Evolutionary conservation across 2,329 filamentous ascomycete genomes (phyloP).

Genomic region (Ophiostoma triangulosporum): DNA sequence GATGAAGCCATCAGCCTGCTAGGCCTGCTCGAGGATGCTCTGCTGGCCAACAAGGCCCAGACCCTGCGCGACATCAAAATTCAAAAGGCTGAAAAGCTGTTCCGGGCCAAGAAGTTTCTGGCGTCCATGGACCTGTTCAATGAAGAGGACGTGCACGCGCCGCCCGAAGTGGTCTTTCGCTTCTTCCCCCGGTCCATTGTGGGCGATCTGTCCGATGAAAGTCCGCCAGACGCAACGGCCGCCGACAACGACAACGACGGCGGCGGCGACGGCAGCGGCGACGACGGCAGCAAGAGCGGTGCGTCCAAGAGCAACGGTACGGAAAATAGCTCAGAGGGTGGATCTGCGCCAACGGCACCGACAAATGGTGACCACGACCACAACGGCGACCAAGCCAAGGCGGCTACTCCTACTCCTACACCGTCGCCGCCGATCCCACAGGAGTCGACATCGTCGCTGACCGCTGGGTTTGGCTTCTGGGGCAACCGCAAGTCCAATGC

Average conservation of each 20-base stretch:
- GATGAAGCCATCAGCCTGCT: slow-evolving; percentile 90
- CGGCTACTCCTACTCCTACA: slow-evolving; percentile 10
- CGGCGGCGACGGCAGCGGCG: slow-evolving; percentile 14
- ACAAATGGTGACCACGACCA: not conserved
- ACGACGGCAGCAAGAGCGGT: slow-evolving; percentile 18
- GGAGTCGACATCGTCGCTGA: slow-evolving; percentile 22
- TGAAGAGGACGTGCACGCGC: slow-evolving; percentile 70
- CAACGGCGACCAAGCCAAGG: slow-evolving; percentile 9
- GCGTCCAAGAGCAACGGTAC: not conserved
- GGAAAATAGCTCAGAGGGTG: not conserved
- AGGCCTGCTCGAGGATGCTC: slow-evolving; percentile 79
- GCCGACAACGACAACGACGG: slow-evolving; percentile 16
- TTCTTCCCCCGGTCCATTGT: slow-evolving; percentile 76
- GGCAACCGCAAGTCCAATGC: slow-evolving; percentile 32
- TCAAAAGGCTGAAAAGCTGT: slow-evolving; percentile 75
- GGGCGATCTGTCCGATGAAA: slow-evolving; percentile 54
- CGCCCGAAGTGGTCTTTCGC: slow-evolving; percentile 74
- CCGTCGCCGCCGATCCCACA: slow-evolving; percentile 7
- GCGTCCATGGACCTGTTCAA: slow-evolving; percentile 81
- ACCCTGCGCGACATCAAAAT: slow-evolving; percentile 79
- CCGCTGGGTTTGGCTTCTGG: slow-evolving; percentile 31
- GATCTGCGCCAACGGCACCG: not conserved
- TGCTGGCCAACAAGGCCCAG: slow-evolving; percentile 69
- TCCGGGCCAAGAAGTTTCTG: slow-evolving; percentile 68
- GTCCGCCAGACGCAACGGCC: slow-evolving; percentile 16